phyloP scores from a whole-genome alignment of 2,329 filamentous ascomycete genomes.

The Alternaria burnsii region DNA sequence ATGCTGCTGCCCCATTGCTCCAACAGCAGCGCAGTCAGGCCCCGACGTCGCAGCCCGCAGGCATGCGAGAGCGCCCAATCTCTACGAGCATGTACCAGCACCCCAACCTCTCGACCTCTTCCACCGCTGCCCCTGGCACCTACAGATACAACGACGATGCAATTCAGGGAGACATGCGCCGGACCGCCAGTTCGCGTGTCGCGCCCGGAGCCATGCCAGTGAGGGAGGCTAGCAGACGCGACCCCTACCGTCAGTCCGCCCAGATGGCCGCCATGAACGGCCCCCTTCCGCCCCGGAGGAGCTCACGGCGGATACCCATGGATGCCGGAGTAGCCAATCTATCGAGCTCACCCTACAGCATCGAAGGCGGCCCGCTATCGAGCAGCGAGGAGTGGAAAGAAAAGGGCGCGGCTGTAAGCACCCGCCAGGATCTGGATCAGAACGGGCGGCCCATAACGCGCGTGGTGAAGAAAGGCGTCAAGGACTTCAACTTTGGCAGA shows the following conservation, averaged over 20 bases:
- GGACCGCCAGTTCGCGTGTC: constrained; percentile 70
- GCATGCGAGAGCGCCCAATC: constrained; percentile 50
- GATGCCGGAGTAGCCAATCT: constrained; percentile 48
- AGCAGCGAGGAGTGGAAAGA: constrained; percentile 97
- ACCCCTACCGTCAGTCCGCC: constrained; percentile 69
- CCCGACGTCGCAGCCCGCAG: constrained; percentile 36
- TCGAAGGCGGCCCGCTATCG: constrained; percentile 65
- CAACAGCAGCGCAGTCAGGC: constrained; percentile 40
- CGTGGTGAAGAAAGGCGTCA: constrained; percentile 94
- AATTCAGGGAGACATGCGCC: constrained; percentile 48
- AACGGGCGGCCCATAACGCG: constrained; percentile 82
- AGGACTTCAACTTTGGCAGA: constrained; percentile 93
- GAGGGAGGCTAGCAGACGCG: constrained; percentile 74
- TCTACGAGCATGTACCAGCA: constrained; percentile 60
- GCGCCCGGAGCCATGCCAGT: constrained; percentile 68
- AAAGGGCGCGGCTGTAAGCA: constrained; percentile 84
- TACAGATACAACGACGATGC: constrained; percentile 60
- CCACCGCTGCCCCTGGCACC: constrained; percentile 51
- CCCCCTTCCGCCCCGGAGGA: constrained; percentile 76
- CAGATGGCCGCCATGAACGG: constrained; percentile 66
- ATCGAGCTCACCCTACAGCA: constrained; percentile 57
- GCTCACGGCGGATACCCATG: constrained; percentile 74
- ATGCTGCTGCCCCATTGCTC: constrained; percentile 35
- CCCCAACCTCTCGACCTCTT: constrained; percentile 58
- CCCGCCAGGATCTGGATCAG: constrained; percentile 83